Evolutionary conservation across 2,329 filamentous ascomycete species (phyloP), one percentile per base, ranked within the genome.

Genomic region (Thermomyces lanuginosus): DNA sequence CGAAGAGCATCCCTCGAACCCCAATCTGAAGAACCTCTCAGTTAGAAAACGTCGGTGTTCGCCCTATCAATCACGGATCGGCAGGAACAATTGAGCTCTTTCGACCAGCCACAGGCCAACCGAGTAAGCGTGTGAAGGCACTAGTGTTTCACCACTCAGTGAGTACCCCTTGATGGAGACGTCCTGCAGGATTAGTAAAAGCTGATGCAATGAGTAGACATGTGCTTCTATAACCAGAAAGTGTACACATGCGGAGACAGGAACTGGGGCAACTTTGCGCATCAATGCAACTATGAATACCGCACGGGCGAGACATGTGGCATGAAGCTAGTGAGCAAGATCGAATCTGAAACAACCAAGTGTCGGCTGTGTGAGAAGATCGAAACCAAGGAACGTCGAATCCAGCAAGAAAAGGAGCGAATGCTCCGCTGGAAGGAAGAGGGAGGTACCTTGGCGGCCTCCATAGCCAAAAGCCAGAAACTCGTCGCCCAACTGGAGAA

Each of bases 171-270:
- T n/a, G n/a, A n/a, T n/a, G n/a, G n/a, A n/a, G n/a, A n/a, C n/a
- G n/a, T n/a, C n/a, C n/a, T n/a, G n/a, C n/a, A n/a, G n/a, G n/a
- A n/a, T n/a, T n/a, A n/a, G n/a, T n/a, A n/a, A n/a, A 11, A 16
- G 36, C 46, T 55, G 36, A 55, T 40, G 24, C 34, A 38, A 40
- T 28, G 38, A 34, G 45, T 43, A 58, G 64, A 49, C 42, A 92
- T 95, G 86, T 93, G 86, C 63, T 93, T 89, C 65, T 95, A 84
- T 64, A 83, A 93, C 46, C 78, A 86, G 57, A 82, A 76, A 53
- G 69, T 72, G 42, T 92, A 79, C 68, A 56, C 56, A 31, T 95
- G 86, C 60, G 78, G 79, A 46, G 86, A 82, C 66, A 92, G 78
- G 76, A 82, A 83, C 56, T 95, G 84, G 84, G 79, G 81, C 39